Evolutionary conservation across 208 protist species (phyloP), one percentile per base, ranked within the genome.

Genomic region (Trypanosoma mega): DNA sequence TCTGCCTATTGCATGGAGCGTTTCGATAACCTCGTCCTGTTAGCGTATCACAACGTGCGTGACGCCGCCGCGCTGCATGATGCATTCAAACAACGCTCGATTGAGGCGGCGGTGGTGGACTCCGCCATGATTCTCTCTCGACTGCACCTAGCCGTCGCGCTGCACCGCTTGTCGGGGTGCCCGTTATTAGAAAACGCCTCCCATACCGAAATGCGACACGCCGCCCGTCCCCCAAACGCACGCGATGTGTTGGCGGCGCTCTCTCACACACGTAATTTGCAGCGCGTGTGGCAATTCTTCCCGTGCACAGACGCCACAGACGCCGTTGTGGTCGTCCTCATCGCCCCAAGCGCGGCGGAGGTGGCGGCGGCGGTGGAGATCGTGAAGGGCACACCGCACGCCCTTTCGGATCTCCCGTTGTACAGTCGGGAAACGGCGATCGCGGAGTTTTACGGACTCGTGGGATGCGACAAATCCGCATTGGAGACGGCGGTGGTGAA

Each of bases 91-190:
- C 31, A 64, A 3, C 34, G 27, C 14, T 48, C 55, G 30, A 74
- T 87, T 44, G 76, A 90, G 27, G 80, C 80, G 3, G 87, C 82
- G 5, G 82, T 90, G 3, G 69, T 93, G 16, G 82, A 93, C 52
- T 75, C 82, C 21, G 71, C 66, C 30, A 87, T 75, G 46, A 54
- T 90, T 27, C 9, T 91, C n/a, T 94, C 87, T 0, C 65, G 62
- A 2, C 65, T 86, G 11, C 87, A 94, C 27, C 76, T 94, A 14
- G 68, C 74, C 12, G 80, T 76, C 16, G 80, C 83, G 9, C 57
- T 89, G 56, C 72, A 87, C 33, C 87, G 87, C 27, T 45, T 74
- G 21, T 30, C 26, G 50, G 3, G 37, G 60, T 18, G 48, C 30
- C 1, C 53, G 54, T 53, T 68, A 43, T 36, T 51, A 30, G 46